Base-by-base conservation (phyloP, 768 basidiomycete species). In the Chalciporus pseudorubinellus region DNA sequence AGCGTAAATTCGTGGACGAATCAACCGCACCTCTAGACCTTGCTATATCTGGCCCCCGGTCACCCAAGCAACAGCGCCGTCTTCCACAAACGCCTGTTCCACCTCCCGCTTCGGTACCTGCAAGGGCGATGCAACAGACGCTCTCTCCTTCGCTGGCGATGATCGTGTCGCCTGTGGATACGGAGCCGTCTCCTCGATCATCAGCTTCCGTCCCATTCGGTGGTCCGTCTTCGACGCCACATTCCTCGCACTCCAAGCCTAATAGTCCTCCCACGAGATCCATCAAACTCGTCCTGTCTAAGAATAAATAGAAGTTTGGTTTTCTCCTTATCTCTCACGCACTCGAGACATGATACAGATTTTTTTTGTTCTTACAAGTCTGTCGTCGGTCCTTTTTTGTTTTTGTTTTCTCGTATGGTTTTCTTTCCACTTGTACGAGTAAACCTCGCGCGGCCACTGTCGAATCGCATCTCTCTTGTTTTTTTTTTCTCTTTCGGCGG, bases 1-100 rank as follows among this genome's bases (percentile, higher is more conserved):
- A 69, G 48, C 68, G 68, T 11, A 69, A 69, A 44, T 69, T 71
- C 26, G 65, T 57, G 10, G 69, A 71, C 24, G 68, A 71, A 52
- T 64, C 67, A 11, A 67, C 67, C 6, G 50, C 64, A 6, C 63
- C 63, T 16, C 64, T 55, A 3, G 63, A 66, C 6, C 14, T 54
- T 8, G 28, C 54, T 6, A 36, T 16, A 1, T 63, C 63, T 0
- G 63, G 58, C 0, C 63, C 68, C 28, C 58, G 68, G 31, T 69
- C 68, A 16, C 68, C 68, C 13, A 69, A 69, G 58, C 68, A 65
- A 29, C 63, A 66, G 38, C 64, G 68, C 41, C 65, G 65, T n/a
- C 57, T 70, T 38, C 69, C 63, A 6, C 69, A 71, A 50, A 69
- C 68, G 4, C 68, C 68, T 3, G 63, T 71, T 24, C 59, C n/a